Conservation (phyloP, 805 yeast genomes). For the Candida namnaoensis region DNA sequence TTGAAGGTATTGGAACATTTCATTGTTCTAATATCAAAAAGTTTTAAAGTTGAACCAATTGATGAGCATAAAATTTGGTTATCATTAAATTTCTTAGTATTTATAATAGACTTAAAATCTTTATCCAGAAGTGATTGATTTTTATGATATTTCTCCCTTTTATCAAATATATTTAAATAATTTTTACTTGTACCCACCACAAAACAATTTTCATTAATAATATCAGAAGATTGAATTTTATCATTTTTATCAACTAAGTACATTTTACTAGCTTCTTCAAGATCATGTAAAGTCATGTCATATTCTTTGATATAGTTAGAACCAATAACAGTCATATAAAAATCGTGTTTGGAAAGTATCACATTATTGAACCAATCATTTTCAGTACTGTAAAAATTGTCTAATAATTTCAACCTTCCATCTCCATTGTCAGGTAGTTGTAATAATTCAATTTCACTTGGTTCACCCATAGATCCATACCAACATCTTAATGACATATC, state of each 20-base stretch:
- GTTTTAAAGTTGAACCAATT: conserved; percentile 1
- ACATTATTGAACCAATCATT: conserved; percentile 7
- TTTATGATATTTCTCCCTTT: conserved; percentile 2
- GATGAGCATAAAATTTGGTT: conserved; percentile 3
- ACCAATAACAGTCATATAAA: no score
- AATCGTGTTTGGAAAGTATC: conserved; percentile 1
- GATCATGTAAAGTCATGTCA: no score
- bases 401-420: no score
- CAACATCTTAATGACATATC: conserved; percentile 7
- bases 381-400: no score
- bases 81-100: not conserved
- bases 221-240: conserved; percentile 11
- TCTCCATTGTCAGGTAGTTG: no score
- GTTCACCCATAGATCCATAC: conserved; percentile 14
- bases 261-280: no score
- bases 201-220: not conserved
- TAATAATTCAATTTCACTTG: conserved; percentile 8
- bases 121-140: not conserved
- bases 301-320: no score
- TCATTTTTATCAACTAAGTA: no score
- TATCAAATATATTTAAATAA: conserved; percentile 8
- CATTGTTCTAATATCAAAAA: conserved; percentile 6
- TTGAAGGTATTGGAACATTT: not conserved
- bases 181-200: conserved; percentile 14
- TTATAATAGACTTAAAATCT: conserved; percentile 3